A percentile compares a stretch with the other conserved stretches of the same genome.
Conservation (phyloP, 345 rosid species). For the Eucalyptus decipiens region DNA sequence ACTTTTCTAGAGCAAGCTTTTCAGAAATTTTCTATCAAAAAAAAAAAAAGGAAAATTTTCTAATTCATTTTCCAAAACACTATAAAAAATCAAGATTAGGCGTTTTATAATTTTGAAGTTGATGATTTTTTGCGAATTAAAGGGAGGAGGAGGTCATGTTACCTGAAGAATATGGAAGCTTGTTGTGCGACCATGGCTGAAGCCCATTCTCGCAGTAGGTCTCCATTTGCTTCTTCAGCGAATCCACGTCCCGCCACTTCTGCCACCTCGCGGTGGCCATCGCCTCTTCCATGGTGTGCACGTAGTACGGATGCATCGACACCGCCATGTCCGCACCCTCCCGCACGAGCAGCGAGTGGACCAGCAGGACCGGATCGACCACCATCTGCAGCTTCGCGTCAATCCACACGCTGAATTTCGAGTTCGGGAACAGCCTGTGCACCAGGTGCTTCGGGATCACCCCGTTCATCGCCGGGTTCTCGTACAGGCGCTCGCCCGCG, state of each 20-base stretch:
- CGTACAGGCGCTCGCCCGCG: slow-evolving; percentile 20
- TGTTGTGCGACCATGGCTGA: slow-evolving; percentile 61
- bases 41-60: not conserved
- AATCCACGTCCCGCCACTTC: slow-evolving; percentile 66
- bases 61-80: not conserved
- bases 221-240: slow-evolving; percentile 72
- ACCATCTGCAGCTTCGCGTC: slow-evolving; percentile 82
- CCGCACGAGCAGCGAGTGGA: slow-evolving; percentile 54
- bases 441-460: slow-evolving; percentile 69
- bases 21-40: not conserved
- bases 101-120: not conserved
- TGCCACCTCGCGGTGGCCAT: slow-evolving; percentile 95
- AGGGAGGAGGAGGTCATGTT: not conserved
- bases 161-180: slow-evolving; percentile 85
- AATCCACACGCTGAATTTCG: slow-evolving; percentile 79
- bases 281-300: slow-evolving; percentile 88
- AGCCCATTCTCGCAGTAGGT: slow-evolving; percentile 76
- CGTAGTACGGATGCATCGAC: slow-evolving; percentile 60
- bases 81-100: not conserved
- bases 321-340: slow-evolving; percentile 59
- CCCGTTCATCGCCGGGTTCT: slow-evolving; percentile 86
- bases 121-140: not conserved
- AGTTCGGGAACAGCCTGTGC: slow-evolving; percentile 75
- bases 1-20: not conserved
- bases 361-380: slow-evolving; percentile 70